Conservation (phyloP, 306 rosid genomes). For the Lathyrus sativus region DNA sequence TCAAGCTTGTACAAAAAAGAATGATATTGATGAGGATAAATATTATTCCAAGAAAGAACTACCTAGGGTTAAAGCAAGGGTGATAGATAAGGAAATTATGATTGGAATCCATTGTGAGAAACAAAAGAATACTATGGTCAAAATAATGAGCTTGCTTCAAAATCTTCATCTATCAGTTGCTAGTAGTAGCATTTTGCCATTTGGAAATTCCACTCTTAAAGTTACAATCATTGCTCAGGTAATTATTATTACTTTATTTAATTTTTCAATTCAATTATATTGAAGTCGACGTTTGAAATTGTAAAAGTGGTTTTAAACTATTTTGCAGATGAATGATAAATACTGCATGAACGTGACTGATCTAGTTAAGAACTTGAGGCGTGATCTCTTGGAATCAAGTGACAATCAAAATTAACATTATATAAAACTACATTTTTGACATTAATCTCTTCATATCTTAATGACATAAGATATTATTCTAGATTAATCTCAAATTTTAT, state of each 20-base stretch:
- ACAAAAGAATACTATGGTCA: constrained; percentile 37
- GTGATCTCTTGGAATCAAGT: constrained; percentile 13
- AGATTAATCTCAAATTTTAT: too few species aligned
- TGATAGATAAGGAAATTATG: constrained; percentile 34
- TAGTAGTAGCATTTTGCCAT: constrained; percentile 39
- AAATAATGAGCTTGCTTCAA: constrained; percentile 35
- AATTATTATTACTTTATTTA: neutral
- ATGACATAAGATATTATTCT: too few species aligned
- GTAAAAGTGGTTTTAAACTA: neutral
- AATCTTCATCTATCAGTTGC: constrained; percentile 38
- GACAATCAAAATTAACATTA: constrained; percentile 7
- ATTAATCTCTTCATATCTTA: too few species aligned
- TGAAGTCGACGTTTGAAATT: neutral
- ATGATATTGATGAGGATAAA: neutral
- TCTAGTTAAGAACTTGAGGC: constrained; percentile 29
- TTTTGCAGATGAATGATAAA: constrained; percentile 32
- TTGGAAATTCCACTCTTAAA: constrained; percentile 38
- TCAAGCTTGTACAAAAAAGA: neutral
- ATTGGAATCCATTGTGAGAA: constrained; percentile 41
- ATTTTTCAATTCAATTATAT: neutral
- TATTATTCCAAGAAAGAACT: neutral
- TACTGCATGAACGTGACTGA: constrained; percentile 30
- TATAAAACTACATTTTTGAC: too few species aligned
- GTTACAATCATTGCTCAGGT: constrained; percentile 47
- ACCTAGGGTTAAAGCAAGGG: constrained; percentile 38